Evolutionary conservation across 192 early-diverging fungal species (phyloP).

Genomic region (Globomyces pollinis-pini): DNA sequence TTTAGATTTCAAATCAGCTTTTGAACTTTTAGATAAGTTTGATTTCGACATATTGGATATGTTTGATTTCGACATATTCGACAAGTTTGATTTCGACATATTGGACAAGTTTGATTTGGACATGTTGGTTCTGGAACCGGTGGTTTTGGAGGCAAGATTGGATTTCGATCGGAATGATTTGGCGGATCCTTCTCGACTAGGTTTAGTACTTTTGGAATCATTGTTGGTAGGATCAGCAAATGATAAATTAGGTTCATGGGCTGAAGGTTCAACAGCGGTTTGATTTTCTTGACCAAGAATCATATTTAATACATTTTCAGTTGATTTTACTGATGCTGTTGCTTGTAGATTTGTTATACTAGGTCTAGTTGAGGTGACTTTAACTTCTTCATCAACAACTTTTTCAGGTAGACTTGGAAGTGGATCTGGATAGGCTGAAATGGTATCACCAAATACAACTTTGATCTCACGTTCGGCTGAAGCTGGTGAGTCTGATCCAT

Average conservation of each 20-base stretch:
- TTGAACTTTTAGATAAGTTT: background rate
- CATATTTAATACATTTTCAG: constrained; percentile 10
- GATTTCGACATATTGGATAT: too few species aligned
- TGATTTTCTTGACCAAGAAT: constrained; percentile 3
- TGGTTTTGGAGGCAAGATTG: background rate
- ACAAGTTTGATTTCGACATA: background rate
- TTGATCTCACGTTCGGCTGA: constrained; percentile 47
- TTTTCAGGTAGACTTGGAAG: background rate
- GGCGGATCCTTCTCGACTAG: background rate
- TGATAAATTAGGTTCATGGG: background rate
- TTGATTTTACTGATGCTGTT: background rate
- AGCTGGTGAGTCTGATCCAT: constrained; percentile 48
- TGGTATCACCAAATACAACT: constrained; percentile 37
- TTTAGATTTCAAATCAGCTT: background rate
- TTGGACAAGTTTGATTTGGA: background rate
- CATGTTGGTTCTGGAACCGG: background rate
- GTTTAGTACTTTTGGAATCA: too few species aligned
- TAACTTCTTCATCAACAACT: background rate
- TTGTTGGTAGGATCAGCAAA: too few species aligned
- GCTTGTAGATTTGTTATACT: background rate
- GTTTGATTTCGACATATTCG: background rate
- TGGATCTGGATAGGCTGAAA: constrained; percentile 15
- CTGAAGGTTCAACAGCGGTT: background rate
- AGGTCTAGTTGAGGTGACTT: background rate
- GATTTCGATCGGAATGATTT: background rate